Percentiles rank a stretch among this genome's conserved stretches.
Evolutionary conservation across 2,329 filamentous ascomycete species (phyloP).

Genomic region (Hypoxylon sp.): DNA sequence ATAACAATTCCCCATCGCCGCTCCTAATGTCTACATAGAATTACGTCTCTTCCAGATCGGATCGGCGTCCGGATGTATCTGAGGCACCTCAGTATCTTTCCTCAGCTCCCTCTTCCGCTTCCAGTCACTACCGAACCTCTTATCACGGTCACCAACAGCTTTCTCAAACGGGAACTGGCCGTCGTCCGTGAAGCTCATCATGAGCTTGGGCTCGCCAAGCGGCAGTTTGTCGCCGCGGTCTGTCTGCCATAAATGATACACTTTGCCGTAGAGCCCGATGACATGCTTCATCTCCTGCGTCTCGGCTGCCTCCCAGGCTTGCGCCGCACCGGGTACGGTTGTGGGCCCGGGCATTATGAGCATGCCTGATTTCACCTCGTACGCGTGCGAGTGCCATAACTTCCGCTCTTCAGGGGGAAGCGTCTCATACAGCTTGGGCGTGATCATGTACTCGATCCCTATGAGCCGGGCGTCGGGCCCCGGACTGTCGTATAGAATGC

Average conservation of each 20-base stretch:
- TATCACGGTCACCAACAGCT: conserved; percentile 62
- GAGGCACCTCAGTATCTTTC: conserved; percentile 58
- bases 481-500: conserved; percentile 84
- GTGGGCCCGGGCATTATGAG: conserved; percentile 79
- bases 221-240: conserved; percentile 76
- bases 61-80: conserved; percentile 58
- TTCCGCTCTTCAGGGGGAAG: conserved; percentile 77
- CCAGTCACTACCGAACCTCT: conserved; percentile 63
- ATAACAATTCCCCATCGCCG: not conserved
- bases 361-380: conserved; percentile 84
- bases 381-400: conserved; percentile 84
- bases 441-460: conserved; percentile 91
- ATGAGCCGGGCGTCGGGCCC: conserved; percentile 79
- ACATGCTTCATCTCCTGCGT: conserved; percentile 85
- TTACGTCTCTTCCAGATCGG: conserved; percentile 50
- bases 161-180: conserved; percentile 65
- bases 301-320: conserved; percentile 82
- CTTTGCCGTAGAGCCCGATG: conserved; percentile 83
- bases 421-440: conserved; percentile 74
- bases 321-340: conserved; percentile 63
- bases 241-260: conserved; percentile 89
- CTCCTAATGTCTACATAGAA: conserved; percentile 42
- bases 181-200: conserved; percentile 67
- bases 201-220: conserved; percentile 67
- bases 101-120: conserved; percentile 61